Percentiles rank a stretch among this genome's conserved stretches.
Conservation (phyloP, 1,284 basidiomycete species). For the Tausonia pullulans region DNA sequence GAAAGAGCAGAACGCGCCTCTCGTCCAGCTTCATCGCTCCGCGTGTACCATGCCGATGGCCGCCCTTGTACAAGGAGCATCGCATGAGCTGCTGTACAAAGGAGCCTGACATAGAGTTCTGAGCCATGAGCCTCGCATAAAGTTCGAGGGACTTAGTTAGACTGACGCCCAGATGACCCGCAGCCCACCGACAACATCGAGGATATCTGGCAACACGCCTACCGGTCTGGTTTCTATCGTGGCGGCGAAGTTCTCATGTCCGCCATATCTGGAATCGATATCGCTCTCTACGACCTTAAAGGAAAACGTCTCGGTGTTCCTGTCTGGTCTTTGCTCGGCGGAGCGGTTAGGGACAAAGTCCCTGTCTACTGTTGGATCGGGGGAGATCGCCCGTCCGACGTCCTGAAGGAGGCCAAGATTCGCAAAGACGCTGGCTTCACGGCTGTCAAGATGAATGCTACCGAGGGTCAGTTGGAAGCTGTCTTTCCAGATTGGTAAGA, state of each 20-base stretch:
- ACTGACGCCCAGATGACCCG: background rate
- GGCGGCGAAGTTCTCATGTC: slow-evolving; percentile 21
- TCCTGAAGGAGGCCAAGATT: slow-evolving; percentile 48
- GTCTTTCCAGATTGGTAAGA: slow-evolving; percentile 19
- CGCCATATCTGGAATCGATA: slow-evolving; percentile 23
- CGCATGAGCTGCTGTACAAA: too few species aligned
- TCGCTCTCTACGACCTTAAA: slow-evolving; percentile 51
- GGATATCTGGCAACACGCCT: slow-evolving; percentile 21
- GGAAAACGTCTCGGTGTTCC: slow-evolving; percentile 65
- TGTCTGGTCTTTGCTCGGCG: slow-evolving; percentile 54
- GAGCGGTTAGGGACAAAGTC: slow-evolving; percentile 38
- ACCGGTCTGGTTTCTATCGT: slow-evolving; percentile 22
- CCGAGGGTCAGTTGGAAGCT: slow-evolving; percentile 20
- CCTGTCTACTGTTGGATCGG: slow-evolving; percentile 52
- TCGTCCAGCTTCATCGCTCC: too few species aligned
- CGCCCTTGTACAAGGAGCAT: too few species aligned
- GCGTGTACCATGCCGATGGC: too few species aligned
- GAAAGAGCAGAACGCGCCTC: too few species aligned
- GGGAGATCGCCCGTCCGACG: slow-evolving; percentile 55
- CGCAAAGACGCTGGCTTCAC: slow-evolving; percentile 61
- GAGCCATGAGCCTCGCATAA: too few species aligned
- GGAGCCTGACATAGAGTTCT: too few species aligned
- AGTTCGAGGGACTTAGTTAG: too few species aligned
- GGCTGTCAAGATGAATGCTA: slow-evolving; percentile 63
- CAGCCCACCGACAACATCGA: slow-evolving; percentile 20